Conservation (phyloP, 2,329 filamentous ascomycete species). For the Sclerotinia glacialis region DNA sequence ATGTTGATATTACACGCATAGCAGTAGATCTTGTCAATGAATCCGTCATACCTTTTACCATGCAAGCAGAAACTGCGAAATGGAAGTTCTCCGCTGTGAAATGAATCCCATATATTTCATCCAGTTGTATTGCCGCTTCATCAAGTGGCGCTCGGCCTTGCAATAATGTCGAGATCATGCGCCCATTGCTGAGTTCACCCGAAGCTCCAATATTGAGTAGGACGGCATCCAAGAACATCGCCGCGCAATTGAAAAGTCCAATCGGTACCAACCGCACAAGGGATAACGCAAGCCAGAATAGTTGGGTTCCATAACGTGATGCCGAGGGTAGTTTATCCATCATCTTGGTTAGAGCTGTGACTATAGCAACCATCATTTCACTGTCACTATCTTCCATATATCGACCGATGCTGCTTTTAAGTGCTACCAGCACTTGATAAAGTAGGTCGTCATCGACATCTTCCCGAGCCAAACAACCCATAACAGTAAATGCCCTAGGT, state of each 20-base stretch:
- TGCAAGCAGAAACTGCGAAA: slow-evolving; percentile 62
- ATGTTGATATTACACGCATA: slow-evolving; percentile 59
- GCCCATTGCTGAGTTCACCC: slow-evolving; percentile 56
- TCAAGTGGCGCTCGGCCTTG: slow-evolving; percentile 60
- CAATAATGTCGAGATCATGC: slow-evolving; percentile 58
- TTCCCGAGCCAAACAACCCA: slow-evolving; percentile 68
- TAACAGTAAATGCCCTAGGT: slow-evolving; percentile 65
- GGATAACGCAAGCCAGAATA: slow-evolving; percentile 69
- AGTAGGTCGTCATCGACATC: slow-evolving; percentile 70
- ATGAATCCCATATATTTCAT: slow-evolving; percentile 64
- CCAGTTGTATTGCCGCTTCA: slow-evolving; percentile 59
- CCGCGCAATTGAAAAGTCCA: slow-evolving; percentile 63
- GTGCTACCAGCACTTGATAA: slow-evolving; percentile 67
- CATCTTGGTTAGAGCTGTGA: slow-evolving; percentile 67
- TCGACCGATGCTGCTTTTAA: slow-evolving; percentile 62
- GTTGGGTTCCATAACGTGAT: slow-evolving; percentile 65
- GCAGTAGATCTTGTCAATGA: slow-evolving; percentile 57
- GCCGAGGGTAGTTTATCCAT: slow-evolving; percentile 65
- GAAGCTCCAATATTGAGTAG: slow-evolving; percentile 62
- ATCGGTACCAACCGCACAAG: slow-evolving; percentile 62
- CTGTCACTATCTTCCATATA: slow-evolving; percentile 63
- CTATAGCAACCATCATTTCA: slow-evolving; percentile 67
- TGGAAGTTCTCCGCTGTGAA: slow-evolving; percentile 65
- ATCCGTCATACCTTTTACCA: slow-evolving; percentile 63
- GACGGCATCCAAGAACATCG: slow-evolving; percentile 62